Evolutionary conservation across 768 basidiomycete genomes (phyloP).

Genomic region (Psilocybe azurescens): DNA sequence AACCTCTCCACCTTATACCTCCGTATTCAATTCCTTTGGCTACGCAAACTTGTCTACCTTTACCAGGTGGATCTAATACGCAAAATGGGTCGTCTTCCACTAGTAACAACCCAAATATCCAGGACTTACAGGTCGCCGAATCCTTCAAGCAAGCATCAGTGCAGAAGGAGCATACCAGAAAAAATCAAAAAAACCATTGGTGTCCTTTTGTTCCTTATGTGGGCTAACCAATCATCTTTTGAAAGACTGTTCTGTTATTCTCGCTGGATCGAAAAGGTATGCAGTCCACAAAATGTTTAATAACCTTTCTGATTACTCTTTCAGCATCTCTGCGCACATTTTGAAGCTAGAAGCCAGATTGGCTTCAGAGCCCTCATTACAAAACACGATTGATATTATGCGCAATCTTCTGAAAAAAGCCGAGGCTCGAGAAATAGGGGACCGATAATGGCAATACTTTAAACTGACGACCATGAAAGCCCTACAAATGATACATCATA

Average conservation of each 20-base stretch:
- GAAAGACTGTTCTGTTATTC: slow-evolving; percentile 57
- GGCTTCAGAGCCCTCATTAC: slow-evolving; percentile 14
- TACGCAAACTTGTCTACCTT: slow-evolving; percentile 12
- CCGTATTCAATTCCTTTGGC: slow-evolving; percentile 20
- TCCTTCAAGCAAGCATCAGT: slow-evolving; percentile 2
- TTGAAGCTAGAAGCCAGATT: slow-evolving; percentile 26
- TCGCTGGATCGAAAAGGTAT: slow-evolving; percentile 60
- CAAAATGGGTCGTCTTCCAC: background rate
- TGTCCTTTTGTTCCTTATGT: background rate
- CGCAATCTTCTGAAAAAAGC: slow-evolving; percentile 28
- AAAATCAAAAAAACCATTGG: slow-evolving; percentile 7
- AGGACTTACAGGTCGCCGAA: background rate
- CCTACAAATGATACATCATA: too few relatives aligned
- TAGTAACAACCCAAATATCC: background rate
- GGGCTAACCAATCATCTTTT: slow-evolving; percentile 14
- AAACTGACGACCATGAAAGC: too few relatives aligned
- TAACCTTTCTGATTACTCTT: slow-evolving; percentile 22
- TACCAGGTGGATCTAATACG: background rate
- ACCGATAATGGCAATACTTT: too few relatives aligned
- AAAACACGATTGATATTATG: slow-evolving; percentile 22
- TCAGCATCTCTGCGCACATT: slow-evolving; percentile 28
- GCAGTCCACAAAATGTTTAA: background rate
- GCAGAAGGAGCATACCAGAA: slow-evolving; percentile 3
- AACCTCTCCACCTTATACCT: slow-evolving; percentile 64
- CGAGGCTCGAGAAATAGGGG: slow-evolving; percentile 20